These are phyloP conservation scores for Bipolaris bicolor DNA, from an alignment of 2,329 filamentous ascomycete species.

Conservation along the genomic window DNA sequence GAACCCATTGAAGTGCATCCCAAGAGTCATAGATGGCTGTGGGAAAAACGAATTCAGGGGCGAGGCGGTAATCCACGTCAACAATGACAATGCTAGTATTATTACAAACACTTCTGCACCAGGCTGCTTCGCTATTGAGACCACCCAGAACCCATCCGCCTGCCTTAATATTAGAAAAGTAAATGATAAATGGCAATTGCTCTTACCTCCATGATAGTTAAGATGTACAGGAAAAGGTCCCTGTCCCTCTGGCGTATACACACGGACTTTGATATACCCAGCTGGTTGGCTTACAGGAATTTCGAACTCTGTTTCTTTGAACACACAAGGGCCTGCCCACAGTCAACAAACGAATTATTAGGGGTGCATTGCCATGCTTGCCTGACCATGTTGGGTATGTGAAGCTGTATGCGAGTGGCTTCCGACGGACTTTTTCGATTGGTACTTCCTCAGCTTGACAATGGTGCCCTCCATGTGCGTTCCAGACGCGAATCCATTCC, in stretches of 20 bases:
- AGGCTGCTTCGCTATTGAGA: constrained; percentile 19
- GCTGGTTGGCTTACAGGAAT: constrained; percentile 13
- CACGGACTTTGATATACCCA: constrained; percentile 13
- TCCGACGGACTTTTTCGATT: constrained; percentile 19
- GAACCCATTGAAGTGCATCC: constrained; percentile 51
- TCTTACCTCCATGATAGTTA: constrained; percentile 19
- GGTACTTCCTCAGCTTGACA: constrained; percentile 20
- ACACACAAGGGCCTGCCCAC: constrained; percentile 14
- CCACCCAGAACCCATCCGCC: constrained; percentile 24
- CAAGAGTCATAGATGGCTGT: constrained; percentile 58
- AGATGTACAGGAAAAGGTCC: constrained; percentile 18
- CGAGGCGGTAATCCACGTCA: constrained; percentile 59
- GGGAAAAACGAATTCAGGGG: constrained; percentile 60
- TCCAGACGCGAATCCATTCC: constrained; percentile 21
- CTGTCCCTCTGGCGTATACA: constrained; percentile 15
- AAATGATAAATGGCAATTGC: background rate
- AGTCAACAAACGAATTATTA: background rate
- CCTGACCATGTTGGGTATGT: constrained; percentile 23
- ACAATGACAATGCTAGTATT: constrained; percentile 20
- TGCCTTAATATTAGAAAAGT: background rate
- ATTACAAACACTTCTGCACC: constrained; percentile 21
- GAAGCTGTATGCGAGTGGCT: constrained; percentile 19
- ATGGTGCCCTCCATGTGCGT: constrained; percentile 17
- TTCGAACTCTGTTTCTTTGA: constrained; percentile 12
- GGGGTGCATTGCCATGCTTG: background rate